Evolutionary conservation across 345 rosid genomes (phyloP), one percentile per base, ranked within the genome.

Genomic region (Microcos paniculata): DNA sequence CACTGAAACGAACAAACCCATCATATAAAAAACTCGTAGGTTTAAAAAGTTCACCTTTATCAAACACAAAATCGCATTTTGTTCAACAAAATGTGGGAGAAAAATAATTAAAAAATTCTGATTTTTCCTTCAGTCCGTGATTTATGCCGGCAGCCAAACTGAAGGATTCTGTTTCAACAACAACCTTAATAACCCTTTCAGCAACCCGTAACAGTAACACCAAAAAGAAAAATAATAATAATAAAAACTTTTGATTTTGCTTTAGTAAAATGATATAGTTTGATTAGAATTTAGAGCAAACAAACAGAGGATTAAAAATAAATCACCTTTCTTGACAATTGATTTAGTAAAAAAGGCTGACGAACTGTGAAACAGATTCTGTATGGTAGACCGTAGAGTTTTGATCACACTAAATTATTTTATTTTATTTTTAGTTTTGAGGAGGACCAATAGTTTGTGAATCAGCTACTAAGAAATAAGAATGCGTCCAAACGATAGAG

Each of bases 1-100:
- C 70, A 55, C 90, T 83, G 85, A 67, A 65, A 46, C n/a, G 8
- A 63, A 38, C 28, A 67, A 56, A 56, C 24, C 26, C 57, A 3
- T 31, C 35, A 59, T 8, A 10, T 9, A 28, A 58, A 13, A 58
- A 26, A 59, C 40, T 35, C 4, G 40, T 35, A 35, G 6, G 15
- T 7, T 26, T 58, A 1, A 58, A 58, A 58, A 2, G 35, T 3
- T 58, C 35, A 12, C 23, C 59, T n/a, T 53, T n/a, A n/a, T 23
- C 26, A 21, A 1, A 42, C 2, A 13, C 9, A 21, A n/a, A 21
- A 8, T 53, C 21, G 28, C 26, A 2, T 21, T 53, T 21, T 55
- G 4, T 21, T 55, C 28, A 23, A 55, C 2, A 0, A 26, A 23
- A 57, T 57, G 13, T 21, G 58, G n/a, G 13, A 11, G 8, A 53